A percentile compares a stretch with the other conserved stretches of the same genome.
Conservation (phyloP, 495 filamentous ascomycete genomes). For the Aspergillus sparsus region DNA sequence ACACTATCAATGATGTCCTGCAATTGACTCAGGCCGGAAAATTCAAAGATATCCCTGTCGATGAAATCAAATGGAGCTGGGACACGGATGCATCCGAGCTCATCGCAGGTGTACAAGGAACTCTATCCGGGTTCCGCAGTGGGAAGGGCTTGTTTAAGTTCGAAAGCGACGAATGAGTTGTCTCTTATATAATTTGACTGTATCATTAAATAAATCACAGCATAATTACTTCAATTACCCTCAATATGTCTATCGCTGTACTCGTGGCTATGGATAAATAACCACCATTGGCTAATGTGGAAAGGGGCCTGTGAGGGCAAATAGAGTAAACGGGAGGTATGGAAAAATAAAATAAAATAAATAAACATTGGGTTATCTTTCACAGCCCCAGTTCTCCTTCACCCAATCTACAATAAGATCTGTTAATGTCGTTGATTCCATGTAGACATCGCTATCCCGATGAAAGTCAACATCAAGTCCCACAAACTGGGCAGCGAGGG, state of each 20-base stretch:
- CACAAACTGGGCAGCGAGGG: conserved; percentile 69
- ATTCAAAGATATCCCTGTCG: conserved; percentile 79
- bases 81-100: conserved; percentile 67
- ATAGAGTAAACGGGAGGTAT: no score
- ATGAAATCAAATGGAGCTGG: conserved; percentile 78
- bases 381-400: conserved; percentile 68
- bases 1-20: conserved; percentile 79
- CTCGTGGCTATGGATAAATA: no score
- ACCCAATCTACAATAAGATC: conserved; percentile 78
- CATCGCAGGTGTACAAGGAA: conserved; percentile 67
- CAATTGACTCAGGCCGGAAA: conserved; percentile 68
- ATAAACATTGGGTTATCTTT: neutral
- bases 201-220: conserved; percentile 19
- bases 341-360: neutral
- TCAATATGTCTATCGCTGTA: no score
- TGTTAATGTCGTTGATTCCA: conserved; percentile 68
- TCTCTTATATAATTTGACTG: conserved; percentile 5
- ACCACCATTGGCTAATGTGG: no score
- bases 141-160: conserved; percentile 94
- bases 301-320: no score
- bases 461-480: conserved; percentile 59
- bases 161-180: conserved; percentile 45
- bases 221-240: neutral
- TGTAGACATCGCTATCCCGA: conserved; percentile 60
- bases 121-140: conserved; percentile 73